These are phyloP conservation scores for Basidioascus undulatus DNA, from an alignment of 768 basidiomycete species.

Conservation along the genomic window DNA sequence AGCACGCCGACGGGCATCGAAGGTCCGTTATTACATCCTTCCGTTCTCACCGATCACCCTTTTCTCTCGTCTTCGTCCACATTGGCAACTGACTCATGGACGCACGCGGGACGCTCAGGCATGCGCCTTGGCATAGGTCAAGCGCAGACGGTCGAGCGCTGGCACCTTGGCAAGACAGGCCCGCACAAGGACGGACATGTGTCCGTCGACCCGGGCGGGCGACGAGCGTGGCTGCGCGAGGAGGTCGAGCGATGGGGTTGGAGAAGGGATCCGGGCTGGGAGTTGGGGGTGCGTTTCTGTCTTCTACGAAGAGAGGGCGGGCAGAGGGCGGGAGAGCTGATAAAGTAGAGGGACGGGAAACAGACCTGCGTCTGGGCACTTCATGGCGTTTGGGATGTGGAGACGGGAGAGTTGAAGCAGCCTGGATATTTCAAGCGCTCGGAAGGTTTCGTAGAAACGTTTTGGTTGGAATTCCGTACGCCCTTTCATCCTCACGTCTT, in stretches of 20 bases:
- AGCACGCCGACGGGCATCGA: too few species aligned
- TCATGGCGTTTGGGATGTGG: conserved; percentile 66
- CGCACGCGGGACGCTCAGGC: too few species aligned
- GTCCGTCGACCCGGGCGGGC: conserved; percentile 62
- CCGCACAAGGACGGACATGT: conserved; percentile 47
- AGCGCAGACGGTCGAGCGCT: conserved; percentile 55
- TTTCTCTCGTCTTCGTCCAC: too few species aligned
- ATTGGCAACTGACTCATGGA: too few species aligned
- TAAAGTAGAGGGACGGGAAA: too few species aligned
- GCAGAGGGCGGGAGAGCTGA: not conserved
- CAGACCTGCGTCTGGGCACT: conserved; percentile 66
- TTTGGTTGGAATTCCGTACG: not conserved
- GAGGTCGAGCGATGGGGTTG: conserved; percentile 43
- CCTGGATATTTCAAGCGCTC: conserved; percentile 50
- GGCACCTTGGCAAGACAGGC: conserved; percentile 54
- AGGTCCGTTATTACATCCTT: too few species aligned
- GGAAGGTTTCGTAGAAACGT: not conserved
- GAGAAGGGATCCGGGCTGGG: conserved; percentile 45
- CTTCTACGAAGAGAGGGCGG: conserved; percentile 10
- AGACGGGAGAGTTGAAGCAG: conserved; percentile 36
- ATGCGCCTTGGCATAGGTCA: conserved; percentile 73
- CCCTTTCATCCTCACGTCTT: too few species aligned
- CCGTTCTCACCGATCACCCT: too few species aligned
- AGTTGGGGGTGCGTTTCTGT: conserved; percentile 35
- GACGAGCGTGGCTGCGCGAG: conserved; percentile 49